Base-by-base conservation (phyloP, 495 filamentous ascomycete genomes). In the Penicillium canariense region DNA sequence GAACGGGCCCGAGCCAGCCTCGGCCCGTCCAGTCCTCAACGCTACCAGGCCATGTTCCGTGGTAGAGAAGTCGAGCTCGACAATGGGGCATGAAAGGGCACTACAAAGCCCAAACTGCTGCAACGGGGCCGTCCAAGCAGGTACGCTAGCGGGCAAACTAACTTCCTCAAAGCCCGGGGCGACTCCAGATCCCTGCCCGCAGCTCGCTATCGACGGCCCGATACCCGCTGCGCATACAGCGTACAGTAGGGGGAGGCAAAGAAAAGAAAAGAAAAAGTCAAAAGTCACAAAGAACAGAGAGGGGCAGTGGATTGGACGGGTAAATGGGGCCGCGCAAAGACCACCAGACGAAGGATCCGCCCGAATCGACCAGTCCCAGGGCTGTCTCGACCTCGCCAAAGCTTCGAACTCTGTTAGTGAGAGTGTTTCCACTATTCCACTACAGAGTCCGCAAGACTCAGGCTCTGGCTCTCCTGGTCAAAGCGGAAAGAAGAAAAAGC, bases 201-300 rank as follows among this genome's bases (percentile, higher is more conserved):
- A 61, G 61, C 50, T 63, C 61, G 54, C 65, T 67, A 67, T 67
- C 65, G 65, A 67, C 65, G 65, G 65, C 59, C 65, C 65, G 65
- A 67, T 65, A 67, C 65, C 65, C 65, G 65, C 65, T 62, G 65
- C 59, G 55, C 65, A 60, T 60, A 60, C 43, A 66, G 56, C 60
- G 26, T 63, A 67, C 61, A 66, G 63, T 60, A 63, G 57, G 45
- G 40, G 45, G 52, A 50, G 50, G 43, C 43, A 46, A 46, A 46
- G 43, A 46, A 46, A 20, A 27, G 43, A 31, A 46, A 46, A 28
- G 22, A 34, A 50, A 42, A 42, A 42, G 38, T 42, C 38, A 42
- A 42, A 42, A 12, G n/a, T 28, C 25, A 27, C 12, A 28, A 46
- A 46, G n/a, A 18, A 26, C 10, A 34, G 23, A 48, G 26, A 26